These are phyloP conservation scores for Oryza australiensis DNA, from an alignment of 176 grass and related monocot genomes.

Conservation along the genomic window DNA sequence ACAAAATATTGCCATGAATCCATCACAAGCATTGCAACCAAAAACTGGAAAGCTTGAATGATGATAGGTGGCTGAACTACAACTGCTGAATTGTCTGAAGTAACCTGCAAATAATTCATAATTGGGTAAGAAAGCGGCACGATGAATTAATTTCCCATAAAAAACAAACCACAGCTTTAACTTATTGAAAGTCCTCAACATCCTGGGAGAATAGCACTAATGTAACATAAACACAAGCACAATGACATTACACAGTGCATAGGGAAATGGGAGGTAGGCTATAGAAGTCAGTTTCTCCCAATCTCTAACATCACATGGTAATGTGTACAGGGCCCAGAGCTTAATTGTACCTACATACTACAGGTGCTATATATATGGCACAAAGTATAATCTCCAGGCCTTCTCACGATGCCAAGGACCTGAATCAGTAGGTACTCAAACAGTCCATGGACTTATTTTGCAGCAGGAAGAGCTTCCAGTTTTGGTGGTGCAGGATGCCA, in stretches of 20 bases:
- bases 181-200: not conserved
- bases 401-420: too few relatives aligned
- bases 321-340: not conserved
- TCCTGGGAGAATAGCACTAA: not conserved
- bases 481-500: too few relatives aligned
- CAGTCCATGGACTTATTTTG: too few relatives aligned
- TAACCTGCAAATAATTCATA: slow-evolving; percentile 50
- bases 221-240: not conserved
- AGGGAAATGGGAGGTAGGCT: not conserved
- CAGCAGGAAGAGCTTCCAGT: too few relatives aligned
- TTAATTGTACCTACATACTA: not conserved
- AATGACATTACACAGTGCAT: not conserved
- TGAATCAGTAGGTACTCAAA: too few relatives aligned
- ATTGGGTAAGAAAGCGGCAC: slow-evolving; percentile 5
- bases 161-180: not conserved
- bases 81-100: slow-evolving; percentile 57
- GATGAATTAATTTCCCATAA: not conserved
- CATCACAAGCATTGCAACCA: slow-evolving; percentile 86
- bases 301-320: not conserved
- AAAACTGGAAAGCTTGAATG: slow-evolving; percentile 68
- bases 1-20: slow-evolving; percentile 91
- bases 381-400: too few relatives aligned
- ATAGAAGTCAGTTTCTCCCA: not conserved
- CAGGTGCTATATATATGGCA: not conserved
- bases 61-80: slow-evolving; percentile 59